These are phyloP conservation scores for Claviceps capensis DNA, from an alignment of 2,329 filamentous ascomycete species.

Conservation along the genomic window DNA sequence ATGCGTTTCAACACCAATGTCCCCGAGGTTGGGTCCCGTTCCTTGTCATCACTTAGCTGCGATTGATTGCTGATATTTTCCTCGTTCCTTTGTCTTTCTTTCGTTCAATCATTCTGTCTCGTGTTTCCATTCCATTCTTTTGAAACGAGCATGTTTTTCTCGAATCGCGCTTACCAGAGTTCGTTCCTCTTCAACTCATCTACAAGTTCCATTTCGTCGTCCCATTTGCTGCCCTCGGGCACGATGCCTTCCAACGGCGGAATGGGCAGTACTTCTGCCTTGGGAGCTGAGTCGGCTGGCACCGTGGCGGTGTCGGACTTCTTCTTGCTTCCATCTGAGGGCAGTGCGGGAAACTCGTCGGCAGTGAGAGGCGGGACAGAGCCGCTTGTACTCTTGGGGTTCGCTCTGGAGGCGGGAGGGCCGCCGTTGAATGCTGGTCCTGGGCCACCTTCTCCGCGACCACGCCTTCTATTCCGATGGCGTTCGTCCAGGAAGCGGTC, in stretches of 20 bases:
- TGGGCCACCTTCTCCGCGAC: slow-evolving; percentile 16
- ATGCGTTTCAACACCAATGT: background rate
- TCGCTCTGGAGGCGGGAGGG: slow-evolving; percentile 7
- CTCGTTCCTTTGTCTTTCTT: background rate
- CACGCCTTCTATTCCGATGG: slow-evolving; percentile 17
- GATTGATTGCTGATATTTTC: background rate
- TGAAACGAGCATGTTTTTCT: background rate
- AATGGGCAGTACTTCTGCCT: background rate
- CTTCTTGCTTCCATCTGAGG: slow-evolving; percentile 14
- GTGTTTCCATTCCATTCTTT: background rate
- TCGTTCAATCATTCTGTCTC: background rate
- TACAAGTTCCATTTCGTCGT: slow-evolving; percentile 42
- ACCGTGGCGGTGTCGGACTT: slow-evolving; percentile 7
- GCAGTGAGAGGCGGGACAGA: slow-evolving; percentile 12
- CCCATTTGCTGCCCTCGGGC: slow-evolving; percentile 33
- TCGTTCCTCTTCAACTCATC: slow-evolving; percentile 21
- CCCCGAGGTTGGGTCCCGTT: background rate
- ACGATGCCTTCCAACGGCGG: slow-evolving; percentile 12
- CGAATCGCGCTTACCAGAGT: background rate
- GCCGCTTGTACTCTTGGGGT: slow-evolving; percentile 3
- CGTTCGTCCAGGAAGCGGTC: slow-evolving; percentile 24
- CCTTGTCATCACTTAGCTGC: background rate
- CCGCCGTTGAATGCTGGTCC: slow-evolving; percentile 6
- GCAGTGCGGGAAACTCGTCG: slow-evolving; percentile 25
- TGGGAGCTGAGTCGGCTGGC: slow-evolving; percentile 1